phyloP scores from a whole-genome alignment of 2,329 filamentous ascomycete species.

The Apiospora saccharicola region DNA sequence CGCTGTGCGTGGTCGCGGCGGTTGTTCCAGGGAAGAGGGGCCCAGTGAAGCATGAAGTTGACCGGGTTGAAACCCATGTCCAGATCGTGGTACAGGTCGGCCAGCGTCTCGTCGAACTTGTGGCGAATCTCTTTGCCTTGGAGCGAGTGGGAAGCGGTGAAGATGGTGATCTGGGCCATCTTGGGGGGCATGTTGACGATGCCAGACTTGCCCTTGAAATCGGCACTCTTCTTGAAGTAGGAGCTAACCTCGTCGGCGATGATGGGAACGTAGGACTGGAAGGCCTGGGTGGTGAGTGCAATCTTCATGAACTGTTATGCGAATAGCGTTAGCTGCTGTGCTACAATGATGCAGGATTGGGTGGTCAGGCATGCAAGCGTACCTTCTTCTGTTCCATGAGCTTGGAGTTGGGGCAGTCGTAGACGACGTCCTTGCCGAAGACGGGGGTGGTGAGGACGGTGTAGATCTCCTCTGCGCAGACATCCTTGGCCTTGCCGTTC shows the following conservation, averaged over 20 bases:
- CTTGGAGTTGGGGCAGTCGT: conserved; percentile 89
- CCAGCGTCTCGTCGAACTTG: conserved; percentile 81
- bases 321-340: conserved; percentile 15
- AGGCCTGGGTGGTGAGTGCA: conserved; percentile 77
- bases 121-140: conserved; percentile 85
- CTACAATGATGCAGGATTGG: conserved; percentile 8
- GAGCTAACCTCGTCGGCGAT: conserved; percentile 77
- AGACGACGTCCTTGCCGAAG: conserved; percentile 87
- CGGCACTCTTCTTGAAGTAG: conserved; percentile 73
- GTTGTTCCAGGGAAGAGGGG: conserved; percentile 86
- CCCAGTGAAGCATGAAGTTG: conserved; percentile 92
- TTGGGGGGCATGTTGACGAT: conserved; percentile 75
- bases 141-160: conserved; percentile 84
- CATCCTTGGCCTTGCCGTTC: conserved; percentile 88
- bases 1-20: conserved; percentile 80
- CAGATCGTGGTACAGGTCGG: conserved; percentile 84
- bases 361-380: conserved; percentile 26
- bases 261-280: conserved; percentile 78
- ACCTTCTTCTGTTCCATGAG: conserved; percentile 98
- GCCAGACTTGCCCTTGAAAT: conserved; percentile 74
- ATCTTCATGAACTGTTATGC: conserved; percentile 76
- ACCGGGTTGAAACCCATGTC: conserved; percentile 90
- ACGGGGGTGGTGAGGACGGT: conserved; percentile 74
- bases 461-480: conserved; percentile 92
- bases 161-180: conserved; percentile 89